Percentiles rank a stretch among this genome's conserved stretches.
Evolutionary conservation across 108 stramenopile genomes (phyloP).

Genomic region (Fragilaria crotonensis): DNA sequence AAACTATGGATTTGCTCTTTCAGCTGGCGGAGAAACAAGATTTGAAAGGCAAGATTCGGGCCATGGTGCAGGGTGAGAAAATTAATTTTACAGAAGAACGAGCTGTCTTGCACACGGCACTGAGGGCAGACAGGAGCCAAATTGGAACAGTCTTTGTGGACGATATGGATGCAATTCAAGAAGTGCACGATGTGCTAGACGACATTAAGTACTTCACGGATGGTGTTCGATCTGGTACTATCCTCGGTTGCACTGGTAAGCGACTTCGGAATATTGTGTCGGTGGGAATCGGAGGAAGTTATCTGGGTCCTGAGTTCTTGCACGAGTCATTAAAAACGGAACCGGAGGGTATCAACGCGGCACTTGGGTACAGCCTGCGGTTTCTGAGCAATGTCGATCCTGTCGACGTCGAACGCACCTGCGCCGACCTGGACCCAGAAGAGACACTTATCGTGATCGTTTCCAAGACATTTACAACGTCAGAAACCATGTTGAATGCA

Average conservation of each 20-base stretch:
- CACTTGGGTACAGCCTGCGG: slow-evolving; percentile 82
- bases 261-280: slow-evolving; percentile 89
- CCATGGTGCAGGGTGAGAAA: slow-evolving; percentile 88
- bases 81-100: slow-evolving; percentile 97
- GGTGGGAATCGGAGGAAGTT: slow-evolving; percentile 98
- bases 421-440: slow-evolving; percentile 87
- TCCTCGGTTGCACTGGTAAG: slow-evolving; percentile 95
- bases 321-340: slow-evolving; percentile 95
- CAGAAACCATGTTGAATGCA: slow-evolving; percentile 99
- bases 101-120: slow-evolving; percentile 95
- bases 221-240: slow-evolving; percentile 75
- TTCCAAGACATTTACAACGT: slow-evolving; percentile 99
- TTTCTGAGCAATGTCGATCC: slow-evolving; percentile 99
- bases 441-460: slow-evolving; percentile 94
- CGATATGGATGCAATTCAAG: slow-evolving; percentile 78
- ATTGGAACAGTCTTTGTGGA: slow-evolving; percentile 74
- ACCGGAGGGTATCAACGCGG: slow-evolving; percentile 74
- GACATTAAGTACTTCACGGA: slow-evolving; percentile 86
- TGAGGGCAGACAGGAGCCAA: slow-evolving; percentile 72
- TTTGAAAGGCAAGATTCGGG: slow-evolving; percentile 62
- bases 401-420: slow-evolving; percentile 94
- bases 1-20: slow-evolving; percentile 75
- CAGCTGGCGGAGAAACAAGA: slow-evolving; percentile 66
- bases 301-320: slow-evolving; percentile 96
- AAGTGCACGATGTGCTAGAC: slow-evolving; percentile 91